Conservation (phyloP, 192 early-diverging fungal species). For the Entomortierella chlamydospora region DNA sequence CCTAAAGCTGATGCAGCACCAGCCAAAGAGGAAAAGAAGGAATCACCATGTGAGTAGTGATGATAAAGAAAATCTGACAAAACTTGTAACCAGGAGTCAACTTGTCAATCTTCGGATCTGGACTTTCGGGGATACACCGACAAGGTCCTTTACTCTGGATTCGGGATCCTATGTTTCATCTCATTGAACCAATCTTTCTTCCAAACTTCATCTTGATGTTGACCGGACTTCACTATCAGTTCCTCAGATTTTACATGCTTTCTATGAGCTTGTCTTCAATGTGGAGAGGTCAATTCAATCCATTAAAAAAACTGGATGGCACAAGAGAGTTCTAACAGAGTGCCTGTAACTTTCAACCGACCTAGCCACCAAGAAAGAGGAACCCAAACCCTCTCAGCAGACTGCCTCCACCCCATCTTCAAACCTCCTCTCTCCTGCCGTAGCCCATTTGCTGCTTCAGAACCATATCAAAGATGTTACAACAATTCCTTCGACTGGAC, state of each 20-base stretch:
- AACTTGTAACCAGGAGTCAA: no score
- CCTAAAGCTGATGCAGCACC: constrained; percentile 39
- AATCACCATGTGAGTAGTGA: constrained; percentile 18
- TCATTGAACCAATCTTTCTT: not conserved
- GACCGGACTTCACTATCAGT: no score
- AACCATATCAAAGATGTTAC: constrained; percentile 66
- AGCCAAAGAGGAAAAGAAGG: constrained; percentile 53
- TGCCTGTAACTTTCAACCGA: not conserved
- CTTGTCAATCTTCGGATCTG: not conserved
- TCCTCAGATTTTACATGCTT: no score
- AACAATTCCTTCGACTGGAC: constrained; percentile 67
- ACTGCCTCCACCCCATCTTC: constrained; percentile 48
- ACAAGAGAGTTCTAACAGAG: not conserved
- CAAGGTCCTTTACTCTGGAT: not conserved
- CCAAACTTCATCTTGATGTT: not conserved
- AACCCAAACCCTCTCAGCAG: constrained; percentile 17
- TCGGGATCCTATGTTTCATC: not conserved
- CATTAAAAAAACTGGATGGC: not conserved
- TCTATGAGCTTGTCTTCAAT: no score
- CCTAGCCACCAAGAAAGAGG: constrained; percentile 56
- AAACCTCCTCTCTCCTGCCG: constrained; percentile 65
- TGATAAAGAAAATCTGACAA: no score
- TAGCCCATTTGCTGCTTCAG: constrained; percentile 58
- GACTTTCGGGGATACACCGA: not conserved
- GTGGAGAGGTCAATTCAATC: not conserved